Evolutionary conservation across 2,329 filamentous ascomycete species (phyloP).

Genomic region (Xylariaceae sp.): DNA sequence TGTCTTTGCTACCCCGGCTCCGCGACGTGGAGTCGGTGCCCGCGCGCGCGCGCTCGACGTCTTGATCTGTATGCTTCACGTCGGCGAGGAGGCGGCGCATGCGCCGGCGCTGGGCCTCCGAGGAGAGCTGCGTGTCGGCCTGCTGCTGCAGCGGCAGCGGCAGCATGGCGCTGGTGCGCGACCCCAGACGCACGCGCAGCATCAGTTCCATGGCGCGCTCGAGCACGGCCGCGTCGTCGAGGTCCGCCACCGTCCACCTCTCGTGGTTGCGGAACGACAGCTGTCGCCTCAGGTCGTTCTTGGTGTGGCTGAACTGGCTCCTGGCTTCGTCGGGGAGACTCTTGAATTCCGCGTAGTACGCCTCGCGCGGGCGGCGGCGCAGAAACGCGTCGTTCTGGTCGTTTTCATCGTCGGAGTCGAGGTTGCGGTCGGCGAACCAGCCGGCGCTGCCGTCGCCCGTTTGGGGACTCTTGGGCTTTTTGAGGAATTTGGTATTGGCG

Average conservation of each 20-base stretch:
- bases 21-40: background rate
- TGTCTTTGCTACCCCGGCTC: background rate
- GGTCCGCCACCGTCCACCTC: slow-evolving; percentile 22
- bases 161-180: slow-evolving; percentile 28
- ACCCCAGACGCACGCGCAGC: slow-evolving; percentile 29
- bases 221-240: slow-evolving; percentile 27
- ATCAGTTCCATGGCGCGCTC: slow-evolving; percentile 35
- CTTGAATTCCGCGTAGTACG: slow-evolving; percentile 33
- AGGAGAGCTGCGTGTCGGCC: slow-evolving; percentile 26
- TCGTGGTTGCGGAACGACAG: slow-evolving; percentile 22
- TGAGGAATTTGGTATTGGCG: too few relatives aligned
- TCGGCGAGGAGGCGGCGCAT: slow-evolving; percentile 15
- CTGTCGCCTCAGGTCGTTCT: slow-evolving; percentile 31
- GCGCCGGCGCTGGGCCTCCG: background rate
- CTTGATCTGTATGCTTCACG: slow-evolving; percentile 15
- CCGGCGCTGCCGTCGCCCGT: too few relatives aligned
- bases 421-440: too few relatives aligned
- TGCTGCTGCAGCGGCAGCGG: slow-evolving; percentile 31
- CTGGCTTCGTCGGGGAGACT: slow-evolving; percentile 14
- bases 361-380: slow-evolving; percentile 13
- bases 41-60: slow-evolving; percentile 6
- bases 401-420: too few relatives aligned
- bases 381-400: too few relatives aligned
- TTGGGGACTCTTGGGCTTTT: background rate
- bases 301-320: slow-evolving; percentile 28